phyloP scores from a whole-genome alignment of 2,329 filamentous ascomycete genomes.

The Clarireedia sp. region DNA sequence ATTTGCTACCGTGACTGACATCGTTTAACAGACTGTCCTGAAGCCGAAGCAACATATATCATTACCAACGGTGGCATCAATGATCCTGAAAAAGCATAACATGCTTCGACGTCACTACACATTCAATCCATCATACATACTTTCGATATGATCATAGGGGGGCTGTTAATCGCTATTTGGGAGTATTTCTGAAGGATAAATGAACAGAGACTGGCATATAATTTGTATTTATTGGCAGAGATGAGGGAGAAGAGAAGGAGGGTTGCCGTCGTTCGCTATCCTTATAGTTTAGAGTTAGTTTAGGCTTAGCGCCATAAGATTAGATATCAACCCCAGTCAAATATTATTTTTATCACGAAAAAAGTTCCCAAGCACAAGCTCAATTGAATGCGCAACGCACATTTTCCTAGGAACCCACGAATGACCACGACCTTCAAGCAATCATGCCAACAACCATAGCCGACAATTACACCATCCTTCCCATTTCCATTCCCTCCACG shows the following conservation, averaged over 20 bases:
- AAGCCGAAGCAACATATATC: conserved; percentile 61
- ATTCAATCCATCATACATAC: not conserved
- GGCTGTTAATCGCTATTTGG: not conserved
- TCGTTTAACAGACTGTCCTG: conserved; percentile 48
- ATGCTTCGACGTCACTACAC: not conserved
- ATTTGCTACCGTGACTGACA: not conserved
- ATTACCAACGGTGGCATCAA: conserved; percentile 63
- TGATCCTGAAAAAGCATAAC: conserved; percentile 53
- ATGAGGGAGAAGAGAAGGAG: not conserved
- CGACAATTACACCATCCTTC: conserved; percentile 26
- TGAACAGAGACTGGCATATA: not conserved
- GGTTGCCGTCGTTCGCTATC: not conserved
- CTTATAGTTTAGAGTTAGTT: conserved; percentile 3
- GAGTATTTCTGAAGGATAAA: not conserved
- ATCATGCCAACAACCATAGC: conserved; percentile 9
- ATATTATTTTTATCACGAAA: conserved; percentile 11
- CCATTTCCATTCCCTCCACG: conserved; percentile 30
- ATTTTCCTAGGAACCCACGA: not conserved
- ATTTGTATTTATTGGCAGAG: not conserved
- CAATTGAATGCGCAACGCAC: not conserved
- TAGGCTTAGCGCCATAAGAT: conserved; percentile 19
- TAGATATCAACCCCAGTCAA: conserved; percentile 21
- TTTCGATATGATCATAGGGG: not conserved
- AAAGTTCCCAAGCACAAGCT: conserved; percentile 9
- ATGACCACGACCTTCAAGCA: not conserved